Percentiles rank a stretch among this genome's conserved stretches.
Evolutionary conservation across 2,329 filamentous ascomycete species (phyloP).

Genomic region (Xylariaceae sp.): DNA sequence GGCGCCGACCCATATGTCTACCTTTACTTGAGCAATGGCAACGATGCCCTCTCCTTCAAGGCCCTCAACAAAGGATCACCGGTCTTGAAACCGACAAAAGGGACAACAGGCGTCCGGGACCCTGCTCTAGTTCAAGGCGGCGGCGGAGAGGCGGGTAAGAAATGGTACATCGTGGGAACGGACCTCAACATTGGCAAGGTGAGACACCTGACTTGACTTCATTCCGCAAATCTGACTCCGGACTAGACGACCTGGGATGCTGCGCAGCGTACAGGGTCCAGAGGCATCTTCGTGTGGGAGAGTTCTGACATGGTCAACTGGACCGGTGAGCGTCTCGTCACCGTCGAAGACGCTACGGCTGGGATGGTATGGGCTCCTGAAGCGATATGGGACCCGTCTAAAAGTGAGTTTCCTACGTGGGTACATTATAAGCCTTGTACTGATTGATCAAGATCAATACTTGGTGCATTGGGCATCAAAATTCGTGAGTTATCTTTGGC

Average conservation of each 20-base stretch:
- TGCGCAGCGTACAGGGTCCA: constrained; percentile 45
- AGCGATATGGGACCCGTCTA: constrained; percentile 46
- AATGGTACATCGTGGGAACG: constrained; percentile 53
- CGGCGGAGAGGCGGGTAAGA: constrained; percentile 41
- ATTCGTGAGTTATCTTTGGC: constrained; percentile 30
- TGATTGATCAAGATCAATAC: constrained; percentile 32
- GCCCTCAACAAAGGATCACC: constrained; percentile 45
- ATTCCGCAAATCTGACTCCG: constrained; percentile 1
- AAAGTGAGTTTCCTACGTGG: constrained; percentile 22
- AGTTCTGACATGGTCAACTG: constrained; percentile 47
- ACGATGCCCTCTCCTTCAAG: constrained; percentile 43
- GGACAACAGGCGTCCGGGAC: constrained; percentile 49
- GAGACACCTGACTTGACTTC: not conserved
- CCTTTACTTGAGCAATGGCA: constrained; percentile 50
- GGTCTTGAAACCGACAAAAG: constrained; percentile 44
- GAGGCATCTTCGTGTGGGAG: constrained; percentile 53
- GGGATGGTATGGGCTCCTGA: constrained; percentile 58
- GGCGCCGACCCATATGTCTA: constrained; percentile 50
- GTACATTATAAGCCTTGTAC: not conserved
- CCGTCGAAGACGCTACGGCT: constrained; percentile 47
- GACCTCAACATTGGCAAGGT: constrained; percentile 48
- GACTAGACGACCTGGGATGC: constrained; percentile 47
- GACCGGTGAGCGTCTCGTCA: constrained; percentile 42
- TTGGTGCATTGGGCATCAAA: constrained; percentile 44
- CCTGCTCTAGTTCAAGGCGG: constrained; percentile 44